Base-by-base conservation (phyloP, 139 green algal species). In the Volvox africanus region DNA sequence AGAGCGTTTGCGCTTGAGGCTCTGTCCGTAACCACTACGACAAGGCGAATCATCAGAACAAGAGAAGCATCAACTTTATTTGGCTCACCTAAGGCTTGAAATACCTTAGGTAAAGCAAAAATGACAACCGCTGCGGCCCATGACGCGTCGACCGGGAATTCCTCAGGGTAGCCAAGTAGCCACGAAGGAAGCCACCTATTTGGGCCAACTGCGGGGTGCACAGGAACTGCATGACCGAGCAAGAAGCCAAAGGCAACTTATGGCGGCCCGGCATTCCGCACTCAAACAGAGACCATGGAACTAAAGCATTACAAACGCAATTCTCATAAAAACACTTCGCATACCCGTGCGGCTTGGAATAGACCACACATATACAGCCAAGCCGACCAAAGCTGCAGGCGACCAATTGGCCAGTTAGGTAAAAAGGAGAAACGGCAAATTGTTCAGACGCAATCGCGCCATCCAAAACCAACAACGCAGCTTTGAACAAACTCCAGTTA, bases 381-480 rank as follows among this genome's bases (percentile, higher is more conserved):
- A 30, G 71, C 71, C 65, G 65, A 73, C 65, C 20, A 79, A 79
- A 79, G 71, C 71, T 79, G 71, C 71, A 79, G 32, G 71, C 9
- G 71, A 35, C 71, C 71, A 79, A 79, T 79, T 79, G 71, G 71
- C 71, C 71, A 79, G 14, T 30, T 26, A 12, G 21, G 18, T 14
- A 79, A 79, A 79, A 79, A 9, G 28, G 6, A 21, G 3, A 33
- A 79, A n/a, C 30, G 26, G 17, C 67, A 75, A 55, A 73, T 30
- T 73, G 21, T 36, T 35, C 71, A 79, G 71, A 79, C 71, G 71
- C 71, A 79, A 79, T 79, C 18, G 71, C 71, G 71, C 71, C 71
- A 55, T 21, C 71, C 71, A 32, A 35, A 79, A 35, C 71, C 22
- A 75, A 75, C 22, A 75, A 75, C 2, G 67, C 67, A 28, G 67